Evolutionary conservation across 1,284 basidiomycete species (phyloP), one percentile per base, ranked within the genome.

Genomic region (Tetrapyrgos nigripes): DNA sequence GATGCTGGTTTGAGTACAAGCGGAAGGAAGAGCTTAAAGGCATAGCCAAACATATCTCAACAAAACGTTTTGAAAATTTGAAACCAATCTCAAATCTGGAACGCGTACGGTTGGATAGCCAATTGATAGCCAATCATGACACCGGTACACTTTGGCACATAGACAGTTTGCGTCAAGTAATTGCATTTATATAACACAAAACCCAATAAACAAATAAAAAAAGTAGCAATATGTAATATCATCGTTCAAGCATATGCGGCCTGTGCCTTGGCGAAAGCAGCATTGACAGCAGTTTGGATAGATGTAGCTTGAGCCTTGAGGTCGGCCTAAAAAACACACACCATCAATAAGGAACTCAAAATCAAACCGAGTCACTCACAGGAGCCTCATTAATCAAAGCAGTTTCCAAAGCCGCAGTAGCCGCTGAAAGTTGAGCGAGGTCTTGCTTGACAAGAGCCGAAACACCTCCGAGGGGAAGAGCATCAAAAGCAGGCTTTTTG

Each of bases 181-280:
- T n/a, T n/a, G n/a, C n/a, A n/a, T n/a, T n/a, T n/a, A n/a, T n/a
- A n/a, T n/a, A n/a, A n/a, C n/a, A n/a, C n/a, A n/a, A n/a, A n/a
- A n/a, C n/a, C n/a, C n/a, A n/a, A n/a, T n/a, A n/a, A n/a, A n/a
- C n/a, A n/a, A n/a, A n/a, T n/a, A n/a, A n/a, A n/a, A n/a, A n/a
- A n/a, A n/a, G n/a, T n/a, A n/a, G n/a, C n/a, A n/a, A n/a, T n/a
- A 14, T n/a, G n/a, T n/a, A 14, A 9, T 26, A 6, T 27, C 33
- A 50, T 27, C 45, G 57, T 35, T 61, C 61, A 68, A 14, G 66
- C 55, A 55, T 73, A 76, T 0, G 71, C 73, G 29, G 71, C 70
- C 50, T 72, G 65, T 17, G 73, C 74, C 21, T 60, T 66, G 9
- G 67, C 66, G 40, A 75, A 71, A 19, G 70, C 73, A n/a, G 64